Percentiles rank a stretch among this genome's conserved stretches.
Evolutionary conservation across 345 rosid genomes (phyloP).

Genomic region (Limnanthes douglasii): DNA sequence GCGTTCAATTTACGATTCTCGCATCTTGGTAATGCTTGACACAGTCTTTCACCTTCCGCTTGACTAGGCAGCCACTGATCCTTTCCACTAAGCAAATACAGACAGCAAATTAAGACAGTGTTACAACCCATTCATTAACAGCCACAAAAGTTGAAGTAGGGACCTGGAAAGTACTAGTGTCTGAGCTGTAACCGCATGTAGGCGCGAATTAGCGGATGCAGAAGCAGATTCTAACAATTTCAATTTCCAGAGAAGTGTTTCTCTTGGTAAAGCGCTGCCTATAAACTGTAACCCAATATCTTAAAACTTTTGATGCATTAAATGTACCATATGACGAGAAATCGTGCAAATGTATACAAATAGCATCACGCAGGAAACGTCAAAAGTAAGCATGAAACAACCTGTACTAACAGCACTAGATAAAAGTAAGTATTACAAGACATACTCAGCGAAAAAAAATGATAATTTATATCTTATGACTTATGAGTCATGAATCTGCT

Average conservation of each 20-base stretch:
- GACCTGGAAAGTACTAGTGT: constrained; percentile 47
- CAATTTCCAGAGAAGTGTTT: constrained; percentile 69
- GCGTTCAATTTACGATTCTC: constrained; percentile 32
- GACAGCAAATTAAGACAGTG: neutral
- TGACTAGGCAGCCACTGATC: constrained; percentile 52
- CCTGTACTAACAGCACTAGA: too few species aligned
- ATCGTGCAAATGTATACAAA: neutral
- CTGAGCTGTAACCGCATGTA: constrained; percentile 44
- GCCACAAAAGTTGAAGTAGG: constrained; percentile 2
- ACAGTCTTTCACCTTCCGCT: constrained; percentile 45
- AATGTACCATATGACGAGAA: neutral
- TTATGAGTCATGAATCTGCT: neutral
- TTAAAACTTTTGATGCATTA: neutral
- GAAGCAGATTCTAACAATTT: constrained; percentile 36
- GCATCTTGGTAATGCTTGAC: constrained; percentile 21
- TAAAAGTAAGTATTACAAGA: constrained; percentile 38
- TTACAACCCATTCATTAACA: neutral
- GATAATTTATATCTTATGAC: too few species aligned
- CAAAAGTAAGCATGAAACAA: too few species aligned
- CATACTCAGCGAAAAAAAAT: too few species aligned
- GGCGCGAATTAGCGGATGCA: constrained; percentile 32
- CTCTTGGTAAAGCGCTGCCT: constrained; percentile 33
- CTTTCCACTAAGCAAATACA: constrained; percentile 31
- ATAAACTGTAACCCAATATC: constrained; percentile 27
- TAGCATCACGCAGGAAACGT: neutral